A percentile compares a stretch with the other conserved stretches of the same genome.
phyloP scores from a whole-genome alignment of 2,329 filamentous ascomycete genomes.

The Colletotrichum caudatum region DNA sequence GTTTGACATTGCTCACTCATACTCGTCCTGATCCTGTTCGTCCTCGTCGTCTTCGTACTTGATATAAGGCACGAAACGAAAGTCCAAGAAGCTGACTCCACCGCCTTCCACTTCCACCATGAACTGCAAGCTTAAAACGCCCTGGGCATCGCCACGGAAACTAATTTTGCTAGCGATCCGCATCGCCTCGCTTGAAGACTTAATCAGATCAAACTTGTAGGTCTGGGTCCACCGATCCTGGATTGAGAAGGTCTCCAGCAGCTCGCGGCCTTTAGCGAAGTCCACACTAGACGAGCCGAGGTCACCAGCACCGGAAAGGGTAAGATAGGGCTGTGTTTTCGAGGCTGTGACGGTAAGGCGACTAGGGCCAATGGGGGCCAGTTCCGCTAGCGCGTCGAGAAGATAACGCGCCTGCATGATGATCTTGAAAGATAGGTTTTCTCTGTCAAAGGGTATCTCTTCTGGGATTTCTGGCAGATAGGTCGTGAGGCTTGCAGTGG shows the following conservation, averaged over 20 bases:
- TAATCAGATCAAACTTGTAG: slow-evolving; percentile 90
- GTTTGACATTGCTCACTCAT: slow-evolving; percentile 35
- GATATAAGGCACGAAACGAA: slow-evolving; percentile 81
- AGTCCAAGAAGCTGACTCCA: slow-evolving; percentile 81
- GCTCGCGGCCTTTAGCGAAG: slow-evolving; percentile 71
- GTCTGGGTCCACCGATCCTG: slow-evolving; percentile 71
- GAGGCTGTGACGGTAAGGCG: slow-evolving; percentile 77
- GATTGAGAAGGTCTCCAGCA: slow-evolving; percentile 82
- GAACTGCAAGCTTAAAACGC: slow-evolving; percentile 93
- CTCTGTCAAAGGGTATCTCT: slow-evolving; percentile 89
- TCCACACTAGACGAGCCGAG: slow-evolving; percentile 74
- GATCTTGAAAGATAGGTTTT: slow-evolving; percentile 87
- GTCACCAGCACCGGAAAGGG: slow-evolving; percentile 74
- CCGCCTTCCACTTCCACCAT: slow-evolving; percentile 89
- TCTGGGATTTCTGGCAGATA: slow-evolving; percentile 82
- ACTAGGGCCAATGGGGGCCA: slow-evolving; percentile 77
- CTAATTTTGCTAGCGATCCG: slow-evolving; percentile 91
- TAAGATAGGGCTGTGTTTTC: slow-evolving; percentile 76
- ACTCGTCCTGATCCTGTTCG: slow-evolving; percentile 54
- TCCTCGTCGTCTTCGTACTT: slow-evolving; percentile 69
- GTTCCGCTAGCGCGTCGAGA: slow-evolving; percentile 77
- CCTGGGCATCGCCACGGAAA: slow-evolving; percentile 86
- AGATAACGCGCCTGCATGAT: slow-evolving; percentile 88
- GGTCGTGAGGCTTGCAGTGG: slow-evolving; percentile 89
- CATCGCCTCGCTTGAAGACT: slow-evolving; percentile 92